Base-by-base conservation (phyloP, 2,329 filamentous ascomycete species). In the Apiospora rasikravindrae region DNA sequence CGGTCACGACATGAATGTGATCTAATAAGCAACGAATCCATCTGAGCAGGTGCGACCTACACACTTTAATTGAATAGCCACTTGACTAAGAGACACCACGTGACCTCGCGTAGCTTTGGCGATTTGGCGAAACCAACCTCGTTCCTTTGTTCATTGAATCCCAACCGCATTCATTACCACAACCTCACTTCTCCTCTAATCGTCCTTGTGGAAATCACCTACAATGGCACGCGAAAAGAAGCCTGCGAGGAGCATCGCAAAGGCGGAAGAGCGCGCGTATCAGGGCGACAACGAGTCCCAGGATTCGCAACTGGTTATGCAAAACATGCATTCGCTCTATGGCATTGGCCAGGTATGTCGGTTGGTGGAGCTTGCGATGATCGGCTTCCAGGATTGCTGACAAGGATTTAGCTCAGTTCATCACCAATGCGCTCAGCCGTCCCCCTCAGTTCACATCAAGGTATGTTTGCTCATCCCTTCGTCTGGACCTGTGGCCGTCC, bases 301-400 rank as follows among this genome's bases (percentile, higher is more conserved):
- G n/a, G 68, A 51, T 11, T 24, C 24, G 47, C 68, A 69, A 24
- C 29, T 40, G 22, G 6, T 69, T 24, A 40, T 69, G 16, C 29
- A 69, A 5, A 19, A 44, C 3, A 40, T 57, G n/a, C 47, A 53
- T 22, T 47, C 68, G 16, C 19, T 24, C 4, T 44, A 69, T 22
- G 68, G 68, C 33, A 51, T 69, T 40, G 68, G 68, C 19, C 45
- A 42, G 68, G 68, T 69, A 44, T 2, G 68, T 69, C 47, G 33
- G 24, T 19, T 10, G 26, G 47, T 53, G 45, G 68, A 57, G 68
- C 47, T 57, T 57, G 68, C 11, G 22, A 40, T n/a, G 68, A 69
- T 69, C 47, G 68, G 4, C 68, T 40, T 26, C 42, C 22, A 51
- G n/a, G 45, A 26, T 51, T 49, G 22, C 47, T 69, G 44, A 49